A percentile compares a stretch with the other conserved stretches of the same genome.
Conservation (phyloP, 2,329 filamentous ascomycete genomes). For the Thermothelomyces thermophilus region DNA sequence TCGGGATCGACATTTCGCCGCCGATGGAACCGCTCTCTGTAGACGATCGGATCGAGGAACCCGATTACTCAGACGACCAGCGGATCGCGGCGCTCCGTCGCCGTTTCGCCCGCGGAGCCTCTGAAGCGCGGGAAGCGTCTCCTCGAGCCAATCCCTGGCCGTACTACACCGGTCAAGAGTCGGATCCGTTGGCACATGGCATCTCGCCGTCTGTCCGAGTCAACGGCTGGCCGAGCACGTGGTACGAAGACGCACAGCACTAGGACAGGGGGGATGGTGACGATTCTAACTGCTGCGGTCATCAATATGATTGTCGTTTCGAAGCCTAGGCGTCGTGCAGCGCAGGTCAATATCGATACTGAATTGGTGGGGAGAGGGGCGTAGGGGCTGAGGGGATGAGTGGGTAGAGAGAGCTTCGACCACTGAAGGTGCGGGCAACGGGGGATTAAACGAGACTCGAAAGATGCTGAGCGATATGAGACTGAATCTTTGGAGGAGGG, state of each 20-base stretch:
- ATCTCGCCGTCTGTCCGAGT: neutral
- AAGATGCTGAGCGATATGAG: neutral
- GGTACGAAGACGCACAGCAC: neutral
- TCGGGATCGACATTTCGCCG: neutral
- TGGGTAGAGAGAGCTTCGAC: too few relatives aligned
- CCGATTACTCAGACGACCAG: neutral
- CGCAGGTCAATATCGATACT: too few relatives aligned
- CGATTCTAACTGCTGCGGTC: too few relatives aligned
- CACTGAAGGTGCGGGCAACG: too few relatives aligned
- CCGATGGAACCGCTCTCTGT: neutral
- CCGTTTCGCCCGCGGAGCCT: neutral
- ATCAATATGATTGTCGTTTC: too few relatives aligned
- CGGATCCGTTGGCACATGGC: neutral
- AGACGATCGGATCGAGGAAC: neutral
- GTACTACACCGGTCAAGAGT: neutral
- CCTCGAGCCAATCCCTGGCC: neutral
- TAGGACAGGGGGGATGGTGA: too few relatives aligned
- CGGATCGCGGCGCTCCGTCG: neutral
- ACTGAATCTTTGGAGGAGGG: neutral
- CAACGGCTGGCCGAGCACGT: neutral
- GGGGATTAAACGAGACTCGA: neutral
- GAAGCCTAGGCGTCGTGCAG: too few relatives aligned
- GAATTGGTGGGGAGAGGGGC: too few relatives aligned
- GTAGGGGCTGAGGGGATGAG: too few relatives aligned
- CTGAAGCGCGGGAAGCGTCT: too few relatives aligned